These are phyloP conservation scores for Magnaporthiopsis rhizophila DNA, from an alignment of 2,329 filamentous ascomycete species.

Conservation along the genomic window DNA sequence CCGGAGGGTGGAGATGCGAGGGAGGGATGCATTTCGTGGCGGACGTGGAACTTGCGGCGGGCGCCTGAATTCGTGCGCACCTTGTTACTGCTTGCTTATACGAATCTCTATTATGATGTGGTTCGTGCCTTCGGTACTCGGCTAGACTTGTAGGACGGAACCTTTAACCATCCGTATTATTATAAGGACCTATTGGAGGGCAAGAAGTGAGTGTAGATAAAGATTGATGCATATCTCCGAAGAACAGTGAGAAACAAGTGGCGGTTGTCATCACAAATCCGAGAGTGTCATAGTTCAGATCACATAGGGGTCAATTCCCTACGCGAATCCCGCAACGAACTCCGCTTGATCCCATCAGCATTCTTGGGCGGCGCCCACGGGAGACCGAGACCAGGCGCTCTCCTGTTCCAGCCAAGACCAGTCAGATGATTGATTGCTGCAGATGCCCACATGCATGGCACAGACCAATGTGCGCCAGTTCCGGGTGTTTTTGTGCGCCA, in stretches of 20 bases:
- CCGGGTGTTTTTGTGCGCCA: background rate
- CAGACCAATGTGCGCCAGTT: background rate
- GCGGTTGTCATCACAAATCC: background rate
- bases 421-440: background rate
- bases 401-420: too few relatives aligned
- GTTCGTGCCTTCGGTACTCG: too few relatives aligned
- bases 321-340: background rate
- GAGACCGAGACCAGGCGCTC: too few relatives aligned
- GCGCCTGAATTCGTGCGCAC: too few relatives aligned
- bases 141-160: too few relatives aligned
- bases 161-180: too few relatives aligned
- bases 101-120: too few relatives aligned
- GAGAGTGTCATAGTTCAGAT: background rate
- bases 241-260: background rate
- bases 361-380: background rate
- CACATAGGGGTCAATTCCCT: background rate
- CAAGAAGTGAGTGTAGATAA: too few relatives aligned
- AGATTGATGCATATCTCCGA: too few relatives aligned
- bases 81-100: too few relatives aligned
- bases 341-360: background rate
- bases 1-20: slow-evolving; percentile 51
- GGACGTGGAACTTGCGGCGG: slow-evolving; percentile 23
- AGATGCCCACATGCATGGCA: background rate
- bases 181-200: too few relatives aligned
- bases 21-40: slow-evolving; percentile 52